Conservation (phyloP, 176 grass and related monocot species). For the Musa itinerans region DNA sequence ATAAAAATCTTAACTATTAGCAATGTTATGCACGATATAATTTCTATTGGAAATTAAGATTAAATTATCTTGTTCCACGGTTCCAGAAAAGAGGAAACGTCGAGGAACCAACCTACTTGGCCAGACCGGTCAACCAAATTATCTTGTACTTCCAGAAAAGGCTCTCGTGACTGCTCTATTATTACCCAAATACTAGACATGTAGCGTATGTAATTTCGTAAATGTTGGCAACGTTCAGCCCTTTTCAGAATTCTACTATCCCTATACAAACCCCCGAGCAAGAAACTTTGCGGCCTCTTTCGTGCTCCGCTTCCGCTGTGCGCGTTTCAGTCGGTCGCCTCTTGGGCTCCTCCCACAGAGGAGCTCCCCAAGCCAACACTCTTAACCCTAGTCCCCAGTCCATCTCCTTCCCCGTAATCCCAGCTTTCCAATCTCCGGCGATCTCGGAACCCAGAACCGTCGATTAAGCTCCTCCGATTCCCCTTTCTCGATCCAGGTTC, state of each 20-base stretch:
- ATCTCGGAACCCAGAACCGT: neutral
- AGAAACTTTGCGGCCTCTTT: neutral
- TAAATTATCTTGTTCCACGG: no score
- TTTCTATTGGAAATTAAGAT: no score
- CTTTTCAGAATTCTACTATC: neutral
- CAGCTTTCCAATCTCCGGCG: neutral
- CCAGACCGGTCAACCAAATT: neutral
- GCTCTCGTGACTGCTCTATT: neutral
- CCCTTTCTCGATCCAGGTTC: neutral
- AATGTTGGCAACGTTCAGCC: neutral
- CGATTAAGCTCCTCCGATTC: neutral
- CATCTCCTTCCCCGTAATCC: neutral
- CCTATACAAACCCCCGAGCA: neutral
- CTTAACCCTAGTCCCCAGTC: neutral
- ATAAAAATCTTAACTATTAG: no score
- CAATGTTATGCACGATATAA: no score
- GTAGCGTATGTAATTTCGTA: neutral
- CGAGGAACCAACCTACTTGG: neutral
- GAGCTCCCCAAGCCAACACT: neutral
- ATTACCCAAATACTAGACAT: neutral
- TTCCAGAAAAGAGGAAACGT: neutral
- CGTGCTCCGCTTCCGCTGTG: neutral
- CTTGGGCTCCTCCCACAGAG: neutral
- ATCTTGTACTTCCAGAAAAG: neutral
- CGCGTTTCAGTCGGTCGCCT: neutral